phyloP scores from a whole-genome alignment of 148 eudicot species.

The Oxyria digyna region DNA sequence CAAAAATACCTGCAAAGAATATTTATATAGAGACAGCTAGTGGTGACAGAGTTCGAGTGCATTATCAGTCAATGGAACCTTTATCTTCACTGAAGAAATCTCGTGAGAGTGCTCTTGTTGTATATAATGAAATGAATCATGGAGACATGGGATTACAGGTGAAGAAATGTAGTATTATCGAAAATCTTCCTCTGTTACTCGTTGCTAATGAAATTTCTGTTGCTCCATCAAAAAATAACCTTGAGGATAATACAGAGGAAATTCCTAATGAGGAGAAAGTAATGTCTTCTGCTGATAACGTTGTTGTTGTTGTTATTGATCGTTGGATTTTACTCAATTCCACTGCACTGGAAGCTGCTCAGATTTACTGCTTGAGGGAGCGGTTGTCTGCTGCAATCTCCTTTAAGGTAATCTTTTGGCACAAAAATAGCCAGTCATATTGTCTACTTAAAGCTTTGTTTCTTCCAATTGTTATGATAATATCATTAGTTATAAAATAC shows the following conservation, averaged over 20 bases:
- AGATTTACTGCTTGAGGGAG: conserved; percentile 90
- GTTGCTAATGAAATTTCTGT: conserved; percentile 71
- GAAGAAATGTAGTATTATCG: conserved; percentile 46
- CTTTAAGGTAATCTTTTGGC: conserved; percentile 36
- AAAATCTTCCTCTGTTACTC: conserved; percentile 57
- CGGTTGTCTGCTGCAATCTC: conserved; percentile 65
- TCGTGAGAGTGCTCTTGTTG: conserved; percentile 28
- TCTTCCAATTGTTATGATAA: too few relatives aligned
- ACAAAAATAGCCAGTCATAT: not conserved
- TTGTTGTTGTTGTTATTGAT: conserved; percentile 59
- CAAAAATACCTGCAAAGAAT: conserved; percentile 11
- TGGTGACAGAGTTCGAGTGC: conserved; percentile 52
- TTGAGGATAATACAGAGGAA: conserved; percentile 16
- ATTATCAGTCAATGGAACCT: conserved; percentile 29
- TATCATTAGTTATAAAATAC: too few relatives aligned
- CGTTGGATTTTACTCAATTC: conserved; percentile 62
- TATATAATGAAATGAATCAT: conserved; percentile 73
- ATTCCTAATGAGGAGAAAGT: conserved; percentile 17
- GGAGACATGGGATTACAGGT: conserved; percentile 59
- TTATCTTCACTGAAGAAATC: conserved; percentile 13
- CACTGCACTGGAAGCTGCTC: conserved; percentile 87
- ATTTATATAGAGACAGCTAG: conserved; percentile 38
- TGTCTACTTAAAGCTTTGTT: not conserved
- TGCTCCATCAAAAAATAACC: conserved; percentile 31
- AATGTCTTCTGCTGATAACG: conserved; percentile 66